Base-by-base conservation (phyloP, 75 land plant species). In the Larix kaempferi region DNA sequence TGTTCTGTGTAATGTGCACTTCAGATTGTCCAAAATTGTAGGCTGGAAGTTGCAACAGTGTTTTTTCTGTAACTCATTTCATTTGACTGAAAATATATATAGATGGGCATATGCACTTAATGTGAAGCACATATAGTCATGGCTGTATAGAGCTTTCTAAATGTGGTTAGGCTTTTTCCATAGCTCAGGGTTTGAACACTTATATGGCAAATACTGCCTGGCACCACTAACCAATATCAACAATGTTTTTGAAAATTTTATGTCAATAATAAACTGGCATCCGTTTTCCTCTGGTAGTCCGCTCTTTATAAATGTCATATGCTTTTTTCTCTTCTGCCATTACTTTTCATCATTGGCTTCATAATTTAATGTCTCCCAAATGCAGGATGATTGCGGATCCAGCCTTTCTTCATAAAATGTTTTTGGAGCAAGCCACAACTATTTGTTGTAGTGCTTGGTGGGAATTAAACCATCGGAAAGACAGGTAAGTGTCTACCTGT, bases 341-440 rank as follows among this genome's bases (percentile, higher is more conserved):
- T 21, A 7, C 52, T 44, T 69, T 69, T 37, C 25, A 39, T 69
- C 22, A 69, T 21, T 15, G n/a, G 41, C 7, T 69, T 39, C n/a
- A 37, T n/a, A 69, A 44, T 23, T 69, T 39, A 44, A 22, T 69
- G 21, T n/a, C 21, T n/a, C 39, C 21, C 49, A 19, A n/a, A 29
- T 74, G 71, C 94, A 96, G 99, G 81, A 91, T 96, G 89, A 74
- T 96, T 76, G 98, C 98, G 77, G 99, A 96, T 91, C 98, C 98
- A 66, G 72, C 91, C 16, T 96, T 94, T 80, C 57, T 92, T 26
- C 88, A 92, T 74, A 96, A 85, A 79, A 61, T 96, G 61, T 78
- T 85, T 35, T 74, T 92, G 58, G 98, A 94, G 69, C 86, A 91
- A 79, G 80, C 76, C 58, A 76, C 87, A n/a, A 96, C 99, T 57